These are phyloP conservation scores for Pseudogymnoascus sp. DNA, from an alignment of 2,329 filamentous ascomycete genomes.

Conservation along the genomic window DNA sequence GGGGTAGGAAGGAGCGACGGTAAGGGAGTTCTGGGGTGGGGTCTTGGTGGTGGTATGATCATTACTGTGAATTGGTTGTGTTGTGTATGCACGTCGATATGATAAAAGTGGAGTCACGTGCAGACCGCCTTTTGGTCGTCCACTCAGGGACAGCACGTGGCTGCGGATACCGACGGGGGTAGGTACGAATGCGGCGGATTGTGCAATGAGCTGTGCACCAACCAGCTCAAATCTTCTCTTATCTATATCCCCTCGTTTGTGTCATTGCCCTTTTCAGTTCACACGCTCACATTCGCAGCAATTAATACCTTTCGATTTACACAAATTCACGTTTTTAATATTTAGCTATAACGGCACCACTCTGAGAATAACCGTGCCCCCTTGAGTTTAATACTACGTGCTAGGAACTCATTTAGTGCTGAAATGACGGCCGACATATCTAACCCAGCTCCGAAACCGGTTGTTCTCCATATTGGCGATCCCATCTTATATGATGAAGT, in stretches of 20 bases:
- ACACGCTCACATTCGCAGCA: not conserved
- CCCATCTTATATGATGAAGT: slow-evolving; percentile 27
- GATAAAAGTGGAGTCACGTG: slow-evolving; percentile 9
- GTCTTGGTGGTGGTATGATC: too few relatives aligned
- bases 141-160: slow-evolving; percentile 6
- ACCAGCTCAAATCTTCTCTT: slow-evolving; percentile 3
- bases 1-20: too few relatives aligned
- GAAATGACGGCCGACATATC: not conserved
- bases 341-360: not conserved
- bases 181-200: slow-evolving; percentile 5
- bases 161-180: not conserved
- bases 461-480: slow-evolving; percentile 29
- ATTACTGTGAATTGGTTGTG: not conserved
- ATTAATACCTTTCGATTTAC: not conserved
- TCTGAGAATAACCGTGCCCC: not conserved
- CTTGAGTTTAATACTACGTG: not conserved
- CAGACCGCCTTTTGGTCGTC: not conserved
- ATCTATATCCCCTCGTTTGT: not conserved
- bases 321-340: not conserved
- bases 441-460: slow-evolving; percentile 18
- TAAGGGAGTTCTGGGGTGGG: too few relatives aligned
- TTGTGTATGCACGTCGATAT: not conserved
- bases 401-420: not conserved
- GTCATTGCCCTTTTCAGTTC: not conserved
- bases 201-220: not conserved